Evolutionary conservation across 2,329 filamentous ascomycete species (phyloP).

Genomic region (Neofusicoccum laricinum): DNA sequence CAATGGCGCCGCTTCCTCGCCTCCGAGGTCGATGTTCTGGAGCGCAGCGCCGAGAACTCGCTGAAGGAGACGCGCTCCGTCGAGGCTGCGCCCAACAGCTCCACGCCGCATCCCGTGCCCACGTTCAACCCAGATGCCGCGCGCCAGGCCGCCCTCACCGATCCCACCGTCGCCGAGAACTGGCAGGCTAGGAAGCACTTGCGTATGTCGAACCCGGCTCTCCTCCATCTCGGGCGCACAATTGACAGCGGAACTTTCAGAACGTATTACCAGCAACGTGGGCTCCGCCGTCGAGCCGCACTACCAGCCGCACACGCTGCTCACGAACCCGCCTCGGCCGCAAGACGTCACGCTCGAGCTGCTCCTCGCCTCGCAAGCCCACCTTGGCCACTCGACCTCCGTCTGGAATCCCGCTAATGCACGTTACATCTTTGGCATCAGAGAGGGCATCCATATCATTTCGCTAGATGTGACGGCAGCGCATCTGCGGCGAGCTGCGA

Average conservation of each 20-base stretch:
- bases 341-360: conserved; percentile 86
- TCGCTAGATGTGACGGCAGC: conserved; percentile 84
- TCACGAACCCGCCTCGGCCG: conserved; percentile 70
- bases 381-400: conserved; percentile 75
- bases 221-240: background rate
- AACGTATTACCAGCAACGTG: conserved; percentile 34
- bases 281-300: conserved; percentile 44
- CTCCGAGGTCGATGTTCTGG: conserved; percentile 31
- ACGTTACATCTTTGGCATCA: conserved; percentile 87
- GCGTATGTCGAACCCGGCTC: conserved; percentile 23
- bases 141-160: conserved; percentile 20
- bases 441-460: conserved; percentile 89
- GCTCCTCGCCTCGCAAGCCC: conserved; percentile 53
- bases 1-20: conserved; percentile 30
- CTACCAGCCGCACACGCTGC: conserved; percentile 65
- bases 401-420: conserved; percentile 95
- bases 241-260: conserved; percentile 20
- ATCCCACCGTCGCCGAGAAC: conserved; percentile 34
- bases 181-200: conserved; percentile 44
- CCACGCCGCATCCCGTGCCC: conserved; percentile 19
- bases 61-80: conserved; percentile 30
- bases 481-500: conserved; percentile 87
- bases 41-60: conserved; percentile 30
- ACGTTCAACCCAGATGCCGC: conserved; percentile 23
- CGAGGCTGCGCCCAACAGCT: conserved; percentile 33